Evolutionary conservation across 805 yeast genomes (phyloP).

Genomic region (Barnettozyma siamensis): DNA sequence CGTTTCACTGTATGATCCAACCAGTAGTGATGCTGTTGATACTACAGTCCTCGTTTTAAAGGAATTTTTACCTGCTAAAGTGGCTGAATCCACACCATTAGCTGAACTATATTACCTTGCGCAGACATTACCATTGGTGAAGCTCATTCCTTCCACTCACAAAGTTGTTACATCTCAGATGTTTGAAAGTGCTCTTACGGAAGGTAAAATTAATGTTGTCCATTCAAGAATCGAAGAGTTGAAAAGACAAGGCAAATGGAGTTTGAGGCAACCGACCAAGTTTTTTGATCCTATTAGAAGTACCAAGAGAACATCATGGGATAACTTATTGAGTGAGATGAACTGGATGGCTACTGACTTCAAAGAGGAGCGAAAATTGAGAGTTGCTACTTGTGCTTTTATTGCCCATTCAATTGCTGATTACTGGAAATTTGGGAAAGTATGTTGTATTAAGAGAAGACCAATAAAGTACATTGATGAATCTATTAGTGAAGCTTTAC

Average conservation of each 20-base stretch:
- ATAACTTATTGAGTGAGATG: conserved; percentile 65
- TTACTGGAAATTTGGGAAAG: conserved; percentile 73
- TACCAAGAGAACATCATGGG: conserved; percentile 56
- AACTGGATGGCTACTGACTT: conserved; percentile 81
- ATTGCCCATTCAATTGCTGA: conserved; percentile 71
- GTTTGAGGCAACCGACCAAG: conserved; percentile 75
- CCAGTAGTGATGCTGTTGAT: conserved; percentile 38
- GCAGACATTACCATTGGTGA: conserved; percentile 80
- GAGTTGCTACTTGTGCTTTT: conserved; percentile 60
- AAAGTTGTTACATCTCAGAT: conserved; percentile 81
- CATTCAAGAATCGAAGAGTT: conserved; percentile 90
- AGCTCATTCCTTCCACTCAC: conserved; percentile 77
- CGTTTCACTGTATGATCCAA: conserved; percentile 26
- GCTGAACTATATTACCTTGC: conserved; percentile 85
- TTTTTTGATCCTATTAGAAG: conserved; percentile 54
- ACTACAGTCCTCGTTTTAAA: conserved; percentile 42
- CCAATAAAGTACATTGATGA: conserved; percentile 32
- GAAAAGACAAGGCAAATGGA: conserved; percentile 84
- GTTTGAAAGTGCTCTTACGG: conserved; percentile 78
- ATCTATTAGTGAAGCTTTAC: conserved; percentile 10
- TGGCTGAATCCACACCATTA: conserved; percentile 57
- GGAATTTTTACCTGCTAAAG: conserved; percentile 46
- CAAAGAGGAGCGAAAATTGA: conserved; percentile 62
- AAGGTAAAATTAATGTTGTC: conserved; percentile 85
- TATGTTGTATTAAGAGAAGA: conserved; percentile 53